Conservation (phyloP, 129 eudicot genomes). For the Rutidosis leptorrhynchoides region DNA sequence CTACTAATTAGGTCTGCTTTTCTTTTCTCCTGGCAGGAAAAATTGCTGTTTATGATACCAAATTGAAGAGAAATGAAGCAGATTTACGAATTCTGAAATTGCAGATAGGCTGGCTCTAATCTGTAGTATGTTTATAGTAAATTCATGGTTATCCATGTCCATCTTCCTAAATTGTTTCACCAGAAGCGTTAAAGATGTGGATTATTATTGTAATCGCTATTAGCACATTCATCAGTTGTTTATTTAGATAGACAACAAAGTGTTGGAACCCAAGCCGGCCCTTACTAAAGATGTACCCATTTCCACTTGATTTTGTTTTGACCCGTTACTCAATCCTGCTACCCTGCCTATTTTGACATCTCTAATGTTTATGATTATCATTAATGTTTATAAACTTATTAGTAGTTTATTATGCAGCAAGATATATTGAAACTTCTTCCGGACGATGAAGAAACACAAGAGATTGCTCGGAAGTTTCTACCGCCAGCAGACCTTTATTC, state of each 20-base stretch:
- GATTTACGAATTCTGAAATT: constrained; percentile 71
- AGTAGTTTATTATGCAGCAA: constrained; percentile 47
- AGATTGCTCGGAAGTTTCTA: constrained; percentile 54
- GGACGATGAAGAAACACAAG: constrained; percentile 48
- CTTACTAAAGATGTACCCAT: not conserved
- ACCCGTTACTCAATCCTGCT: not conserved
- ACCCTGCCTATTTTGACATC: not conserved
- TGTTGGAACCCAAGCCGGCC: not conserved
- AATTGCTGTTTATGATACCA: constrained; percentile 40
- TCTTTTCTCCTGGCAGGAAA: constrained; percentile 44
- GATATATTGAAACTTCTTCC: constrained; percentile 53
- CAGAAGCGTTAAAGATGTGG: not conserved
- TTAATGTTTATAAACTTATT: constrained; percentile 11
- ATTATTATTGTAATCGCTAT: not conserved
- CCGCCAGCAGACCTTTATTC: constrained; percentile 76
- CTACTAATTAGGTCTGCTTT: constrained; percentile 15
- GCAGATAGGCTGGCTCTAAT: constrained; percentile 49
- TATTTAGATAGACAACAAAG: not conserved
- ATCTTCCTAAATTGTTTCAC: not conserved
- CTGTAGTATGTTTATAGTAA: not conserved
- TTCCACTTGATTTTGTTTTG: not conserved
- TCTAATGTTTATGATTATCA: not conserved
- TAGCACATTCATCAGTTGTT: not conserved
- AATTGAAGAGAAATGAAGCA: constrained; percentile 73
- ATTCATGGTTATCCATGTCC: not conserved